phyloP scores from a whole-genome alignment of 1,284 basidiomycete species.

The Sparassis latifolia region DNA sequence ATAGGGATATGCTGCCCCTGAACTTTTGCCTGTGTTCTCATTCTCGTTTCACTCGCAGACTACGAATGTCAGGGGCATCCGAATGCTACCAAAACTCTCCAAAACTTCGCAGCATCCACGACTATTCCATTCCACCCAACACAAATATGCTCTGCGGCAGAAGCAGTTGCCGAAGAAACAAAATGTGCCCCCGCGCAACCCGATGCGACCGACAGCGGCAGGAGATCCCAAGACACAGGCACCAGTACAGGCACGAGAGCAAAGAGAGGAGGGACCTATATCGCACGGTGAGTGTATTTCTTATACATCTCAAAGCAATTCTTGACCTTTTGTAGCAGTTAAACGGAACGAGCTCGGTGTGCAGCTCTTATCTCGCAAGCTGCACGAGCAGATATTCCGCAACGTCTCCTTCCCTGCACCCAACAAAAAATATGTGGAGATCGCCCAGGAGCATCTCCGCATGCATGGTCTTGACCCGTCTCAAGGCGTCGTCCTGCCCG shows the following conservation, averaged over 20 bases:
- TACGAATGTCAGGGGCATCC: background rate
- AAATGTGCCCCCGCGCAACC: background rate
- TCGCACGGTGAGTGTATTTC: background rate
- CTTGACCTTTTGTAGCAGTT: conserved; percentile 25
- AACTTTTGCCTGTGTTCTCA: too few relatives aligned
- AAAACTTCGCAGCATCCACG: conserved; percentile 7
- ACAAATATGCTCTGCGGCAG: conserved; percentile 11
- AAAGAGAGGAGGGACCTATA: background rate
- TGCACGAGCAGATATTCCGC: conserved; percentile 85
- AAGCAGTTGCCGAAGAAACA: conserved; percentile 7
- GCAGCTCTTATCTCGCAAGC: conserved; percentile 76
- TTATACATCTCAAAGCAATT: background rate
- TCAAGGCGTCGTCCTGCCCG: conserved; percentile 75
- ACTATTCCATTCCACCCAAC: conserved; percentile 13
- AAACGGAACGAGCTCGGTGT: conserved; percentile 88
- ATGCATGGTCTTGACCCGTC: conserved; percentile 77
- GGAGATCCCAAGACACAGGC: background rate
- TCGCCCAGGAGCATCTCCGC: conserved; percentile 75
- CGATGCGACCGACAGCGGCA: background rate
- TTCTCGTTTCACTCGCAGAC: too few relatives aligned
- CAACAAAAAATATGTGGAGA: conserved; percentile 56
- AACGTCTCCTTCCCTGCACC: conserved; percentile 62
- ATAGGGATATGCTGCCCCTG: too few relatives aligned
- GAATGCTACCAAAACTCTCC: conserved; percentile 7
- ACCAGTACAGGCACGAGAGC: background rate